Evolutionary conservation across 768 basidiomycete species (phyloP), one percentile per base, ranked within the genome.

Genomic region (Kwoniella sp.): DNA sequence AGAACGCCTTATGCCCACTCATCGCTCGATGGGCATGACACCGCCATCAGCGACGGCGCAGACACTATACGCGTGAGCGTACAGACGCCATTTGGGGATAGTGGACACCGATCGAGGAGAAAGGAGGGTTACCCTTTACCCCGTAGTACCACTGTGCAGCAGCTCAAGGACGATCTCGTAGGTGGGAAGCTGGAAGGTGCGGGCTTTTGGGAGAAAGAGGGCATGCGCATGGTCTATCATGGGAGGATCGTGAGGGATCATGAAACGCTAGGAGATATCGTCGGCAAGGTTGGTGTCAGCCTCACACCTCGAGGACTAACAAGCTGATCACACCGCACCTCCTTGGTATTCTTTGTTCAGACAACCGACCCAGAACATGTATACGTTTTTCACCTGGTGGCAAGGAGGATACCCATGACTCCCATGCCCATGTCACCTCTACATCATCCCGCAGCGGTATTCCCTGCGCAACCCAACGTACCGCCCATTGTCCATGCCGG

Each of bases 201-300:
- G 26, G 71, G 68, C 4, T 25, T 51, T 9, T 75, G 73, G 72
- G 62, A 63, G 29, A 58, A 72, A 23, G 72, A 73, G 20, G 74
- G 74, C 1, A 75, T 77, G 76, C 67, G 76, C 52, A n/a, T 77
- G 25, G 71, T 77, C 0, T 77, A 73, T 69, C 68, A 69, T 55
- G 76, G 76, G 3, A 57, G 76, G 56, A 73, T 77, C 23, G 63
- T 75, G 1, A 55, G 71, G 34, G 76, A 77, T 66, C 61, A 75
- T 9, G 74, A 75, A 61, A 58, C 30, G 3, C 23, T 77, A 20
- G 72, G 72, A 11, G 70, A 75, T 29, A 61, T 75, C 28, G 65
- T 75, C n/a, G 66, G 64, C 2, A 61, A 68, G 31, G 75, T 74
- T 37, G 63, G 71, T 65, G 2, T 29, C 45, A 5, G 50, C 50